These are phyloP conservation scores for Eutypa lata DNA, from an alignment of 2,329 filamentous ascomycete genomes.

Conservation along the genomic window DNA sequence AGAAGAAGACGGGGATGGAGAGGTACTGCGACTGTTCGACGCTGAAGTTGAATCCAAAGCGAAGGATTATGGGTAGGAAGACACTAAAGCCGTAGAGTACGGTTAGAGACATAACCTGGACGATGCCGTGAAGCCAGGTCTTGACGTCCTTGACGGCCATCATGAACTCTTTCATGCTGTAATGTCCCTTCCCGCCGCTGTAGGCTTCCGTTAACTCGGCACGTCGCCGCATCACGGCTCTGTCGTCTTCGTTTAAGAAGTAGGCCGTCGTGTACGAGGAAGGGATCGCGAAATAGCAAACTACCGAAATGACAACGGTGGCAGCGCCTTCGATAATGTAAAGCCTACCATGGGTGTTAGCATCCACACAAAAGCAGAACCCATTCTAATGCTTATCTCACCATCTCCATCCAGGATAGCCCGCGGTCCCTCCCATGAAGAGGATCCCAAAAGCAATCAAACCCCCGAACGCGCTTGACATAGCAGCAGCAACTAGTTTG, in stretches of 20 bases:
- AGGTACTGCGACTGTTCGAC: slow-evolving; percentile 18
- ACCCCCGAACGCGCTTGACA: slow-evolving; percentile 15
- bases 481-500: slow-evolving; percentile 11
- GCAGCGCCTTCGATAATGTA: slow-evolving; percentile 17
- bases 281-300: slow-evolving; percentile 16
- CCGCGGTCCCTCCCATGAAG: slow-evolving; percentile 14
- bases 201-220: slow-evolving; percentile 16
- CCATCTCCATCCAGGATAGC: slow-evolving; percentile 18
- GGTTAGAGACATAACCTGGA: slow-evolving; percentile 17
- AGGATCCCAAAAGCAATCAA: slow-evolving; percentile 15
- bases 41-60: slow-evolving; percentile 16
- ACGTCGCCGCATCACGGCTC: slow-evolving; percentile 17
- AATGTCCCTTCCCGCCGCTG: slow-evolving; percentile 15
- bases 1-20: slow-evolving; percentile 17
- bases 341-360: slow-evolving; percentile 7
- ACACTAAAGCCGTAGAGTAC: slow-evolving; percentile 17
- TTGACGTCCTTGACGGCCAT: slow-evolving; percentile 16
- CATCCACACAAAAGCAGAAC: background rate
- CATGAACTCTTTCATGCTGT: slow-evolving; percentile 13
- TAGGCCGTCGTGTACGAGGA: slow-evolving; percentile 17
- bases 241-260: slow-evolving; percentile 16
- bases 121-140: slow-evolving; percentile 14
- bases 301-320: slow-evolving; percentile 7
- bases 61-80: slow-evolving; percentile 17
- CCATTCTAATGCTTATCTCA: background rate